Evolutionary conservation across 2,329 filamentous ascomycete genomes (phyloP).

Genomic region (Diplodia seriata): DNA sequence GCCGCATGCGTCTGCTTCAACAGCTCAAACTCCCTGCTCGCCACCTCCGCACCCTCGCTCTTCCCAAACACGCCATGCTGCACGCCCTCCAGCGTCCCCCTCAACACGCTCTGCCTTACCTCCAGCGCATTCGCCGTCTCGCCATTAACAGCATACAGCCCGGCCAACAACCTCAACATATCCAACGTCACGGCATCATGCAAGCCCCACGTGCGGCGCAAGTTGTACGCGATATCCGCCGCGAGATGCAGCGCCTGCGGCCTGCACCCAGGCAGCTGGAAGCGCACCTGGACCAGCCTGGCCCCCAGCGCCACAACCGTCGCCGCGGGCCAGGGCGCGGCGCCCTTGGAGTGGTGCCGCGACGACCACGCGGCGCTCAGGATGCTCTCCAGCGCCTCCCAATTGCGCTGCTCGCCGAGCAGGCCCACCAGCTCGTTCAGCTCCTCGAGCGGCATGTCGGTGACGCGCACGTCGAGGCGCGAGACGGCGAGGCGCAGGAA

Average conservation of each 20-base stretch:
- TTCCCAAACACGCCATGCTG: slow-evolving; percentile 36
- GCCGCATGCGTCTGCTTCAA: slow-evolving; percentile 47
- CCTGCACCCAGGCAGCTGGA: slow-evolving; percentile 49
- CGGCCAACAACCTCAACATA: slow-evolving; percentile 57
- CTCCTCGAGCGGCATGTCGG: slow-evolving; percentile 49
- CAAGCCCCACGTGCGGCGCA: slow-evolving; percentile 60
- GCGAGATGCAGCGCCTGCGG: slow-evolving; percentile 52
- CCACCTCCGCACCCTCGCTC: slow-evolving; percentile 38
- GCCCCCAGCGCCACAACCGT: slow-evolving; percentile 60
- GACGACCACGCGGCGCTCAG: slow-evolving; percentile 47
- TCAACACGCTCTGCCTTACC: slow-evolving; percentile 43
- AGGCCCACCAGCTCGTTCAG: slow-evolving; percentile 54
- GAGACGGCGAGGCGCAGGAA: slow-evolving; percentile 51
- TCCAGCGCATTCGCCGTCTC: slow-evolving; percentile 44
- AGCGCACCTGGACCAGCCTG: slow-evolving; percentile 60
- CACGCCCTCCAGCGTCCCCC: slow-evolving; percentile 41
- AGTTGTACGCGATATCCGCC: slow-evolving; percentile 63
- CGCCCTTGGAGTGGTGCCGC: slow-evolving; percentile 42
- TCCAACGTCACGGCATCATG: slow-evolving; percentile 56
- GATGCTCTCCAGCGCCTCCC: slow-evolving; percentile 49
- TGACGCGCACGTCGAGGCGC: slow-evolving; percentile 51
- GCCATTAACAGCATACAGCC: slow-evolving; percentile 55
- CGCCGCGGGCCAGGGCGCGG: slow-evolving; percentile 39
- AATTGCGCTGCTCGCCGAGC: slow-evolving; percentile 54
- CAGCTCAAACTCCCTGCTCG: slow-evolving; percentile 45